A percentile compares a stretch with the other conserved stretches of the same genome.
phyloP scores from a whole-genome alignment of 306 rosid species.

The Vigna reflexopilosa region DNA sequence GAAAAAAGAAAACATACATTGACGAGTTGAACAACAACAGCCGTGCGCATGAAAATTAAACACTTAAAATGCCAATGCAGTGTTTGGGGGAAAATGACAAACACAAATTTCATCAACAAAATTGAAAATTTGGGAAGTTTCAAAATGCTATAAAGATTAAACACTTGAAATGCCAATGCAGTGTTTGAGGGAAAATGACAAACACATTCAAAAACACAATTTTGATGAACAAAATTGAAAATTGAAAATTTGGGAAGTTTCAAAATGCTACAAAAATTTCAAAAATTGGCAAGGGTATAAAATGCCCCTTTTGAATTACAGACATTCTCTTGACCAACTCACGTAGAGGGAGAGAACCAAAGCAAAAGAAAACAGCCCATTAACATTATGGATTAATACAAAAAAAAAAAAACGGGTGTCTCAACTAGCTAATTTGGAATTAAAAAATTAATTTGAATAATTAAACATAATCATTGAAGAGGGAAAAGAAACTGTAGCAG shows the following conservation, averaged over 20 bases:
- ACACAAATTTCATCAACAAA: conserved; percentile 7
- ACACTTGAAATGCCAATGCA: not conserved
- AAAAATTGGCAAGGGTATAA: not conserved
- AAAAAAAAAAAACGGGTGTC: not conserved
- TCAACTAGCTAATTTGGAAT: not conserved
- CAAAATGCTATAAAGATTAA: not conserved
- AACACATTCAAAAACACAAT: conserved; percentile 12
- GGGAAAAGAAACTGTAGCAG: not conserved
- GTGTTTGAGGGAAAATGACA: conserved; percentile 9
- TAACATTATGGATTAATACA: not conserved
- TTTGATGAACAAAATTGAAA: conserved; percentile 30
- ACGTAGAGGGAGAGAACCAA: not conserved
- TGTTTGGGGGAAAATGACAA: conserved; percentile 3
- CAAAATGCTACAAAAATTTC: not conserved
- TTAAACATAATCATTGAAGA: not conserved
- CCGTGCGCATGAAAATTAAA: not conserved
- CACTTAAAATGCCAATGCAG: not conserved
- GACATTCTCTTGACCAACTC: not conserved
- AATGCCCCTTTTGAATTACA: not conserved
- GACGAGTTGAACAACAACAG: not conserved
- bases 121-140: conserved; percentile 10
- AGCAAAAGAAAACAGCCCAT: not conserved
- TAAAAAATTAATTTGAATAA: not conserved
- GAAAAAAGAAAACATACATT: not conserved
- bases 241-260: conserved; percentile 11